A percentile compares a stretch with the other conserved stretches of the same genome.
Conservation (phyloP, 495 filamentous ascomycete species). For the Bacidia gigantensis region DNA sequence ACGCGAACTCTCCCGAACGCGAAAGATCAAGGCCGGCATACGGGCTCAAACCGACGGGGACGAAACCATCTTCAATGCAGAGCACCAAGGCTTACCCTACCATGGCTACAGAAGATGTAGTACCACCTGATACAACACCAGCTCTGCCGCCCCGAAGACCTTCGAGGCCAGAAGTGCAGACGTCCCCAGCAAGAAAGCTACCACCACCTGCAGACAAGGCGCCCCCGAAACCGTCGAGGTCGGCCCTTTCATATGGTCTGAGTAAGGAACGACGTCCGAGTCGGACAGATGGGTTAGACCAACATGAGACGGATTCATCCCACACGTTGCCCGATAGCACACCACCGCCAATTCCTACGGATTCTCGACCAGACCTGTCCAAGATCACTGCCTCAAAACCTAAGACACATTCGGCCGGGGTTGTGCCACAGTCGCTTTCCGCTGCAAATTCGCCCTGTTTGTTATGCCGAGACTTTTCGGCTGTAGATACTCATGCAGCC, state of each 20-base stretch:
- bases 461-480: constrained; percentile 75
- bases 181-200: constrained; percentile 21
- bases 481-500: constrained; percentile 61
- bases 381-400: constrained; percentile 42
- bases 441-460: constrained; percentile 42
- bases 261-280: constrained; percentile 17
- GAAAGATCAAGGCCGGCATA: constrained; percentile 13
- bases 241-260: constrained; percentile 28
- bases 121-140: constrained; percentile 14
- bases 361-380: constrained; percentile 44
- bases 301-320: constrained; percentile 8
- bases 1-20: constrained; percentile 12
- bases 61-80: constrained; percentile 7
- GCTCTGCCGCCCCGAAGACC: constrained; percentile 22
- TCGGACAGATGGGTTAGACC: constrained; percentile 11
- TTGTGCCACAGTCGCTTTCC: constrained; percentile 6
- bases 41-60: constrained; percentile 10
- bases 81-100: constrained; percentile 10
- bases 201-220: constrained; percentile 28
- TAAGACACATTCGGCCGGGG: constrained; percentile 18
- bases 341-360: constrained; percentile 43
- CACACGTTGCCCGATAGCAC: constrained; percentile 7
- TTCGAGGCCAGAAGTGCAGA: constrained; percentile 7
- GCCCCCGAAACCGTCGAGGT: constrained; percentile 22
- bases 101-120: constrained; percentile 8